Evolutionary conservation across 106 monocot species (phyloP), one percentile per base, ranked within the genome.

Genomic region (Agapanthus africanus): DNA sequence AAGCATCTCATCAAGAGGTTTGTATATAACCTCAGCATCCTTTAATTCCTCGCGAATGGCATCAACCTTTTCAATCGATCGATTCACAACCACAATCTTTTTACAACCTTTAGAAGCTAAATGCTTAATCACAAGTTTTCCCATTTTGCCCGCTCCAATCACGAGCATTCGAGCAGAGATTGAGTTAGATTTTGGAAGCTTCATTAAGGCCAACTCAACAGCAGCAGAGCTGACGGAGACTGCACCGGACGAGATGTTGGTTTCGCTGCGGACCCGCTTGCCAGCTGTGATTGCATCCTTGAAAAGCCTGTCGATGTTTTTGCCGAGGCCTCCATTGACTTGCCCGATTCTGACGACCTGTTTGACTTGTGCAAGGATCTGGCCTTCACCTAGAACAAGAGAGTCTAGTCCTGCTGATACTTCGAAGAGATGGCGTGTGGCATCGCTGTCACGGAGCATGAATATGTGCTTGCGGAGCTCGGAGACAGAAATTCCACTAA

Each of bases 171-270:
- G 72, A 1, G 93, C 93, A 31, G 87, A 85, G 0, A 71, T 2
- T 28, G 72, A 49, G 42, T 83, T 32, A 9, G 84, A 59, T 22
- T 69, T 76, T 57, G 92, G 92, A 35, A 99, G 84, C 70, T 99
- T 99, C 89, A 90, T 90, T 7, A 99, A 59, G 32, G 97, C 92
- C 77, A 99, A 70, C 68, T 99, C 97, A 14, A 99, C 97, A 33
- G 97, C 97, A 50, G 97, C 97, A 31, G 97, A 99, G 77, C 97
- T 99, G 40, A 99, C 90, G 56, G 97, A 99, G 21, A 99, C 93
- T 15, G 93, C 97, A 65, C 97, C 97, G 15, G 92, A 90, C 25
- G 92, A 82, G 62, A 99, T 99, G 73, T 90, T 99, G 21, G 97
- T 99, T 66, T 99, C 97, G 19, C 70, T 79, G 4, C 97, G 82